phyloP scores from a whole-genome alignment of 768 basidiomycete genomes.

The Russula emetica region DNA sequence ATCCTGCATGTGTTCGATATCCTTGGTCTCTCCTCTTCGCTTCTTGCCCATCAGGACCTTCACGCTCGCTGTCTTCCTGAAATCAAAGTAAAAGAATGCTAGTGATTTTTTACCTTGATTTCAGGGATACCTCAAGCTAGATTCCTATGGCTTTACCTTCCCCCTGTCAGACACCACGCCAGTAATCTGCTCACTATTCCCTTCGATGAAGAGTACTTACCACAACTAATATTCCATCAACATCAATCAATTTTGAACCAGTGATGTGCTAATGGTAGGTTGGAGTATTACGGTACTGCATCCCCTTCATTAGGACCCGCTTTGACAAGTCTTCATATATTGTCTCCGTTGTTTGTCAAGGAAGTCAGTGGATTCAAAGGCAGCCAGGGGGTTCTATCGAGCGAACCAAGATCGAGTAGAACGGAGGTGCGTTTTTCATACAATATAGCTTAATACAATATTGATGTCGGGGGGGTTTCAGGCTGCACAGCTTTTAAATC shows the following conservation, averaged over 20 bases:
- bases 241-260: too few relatives aligned
- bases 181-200: background rate
- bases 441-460: too few relatives aligned
- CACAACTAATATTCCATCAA: too few relatives aligned
- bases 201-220: background rate
- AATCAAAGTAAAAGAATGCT: conserved; percentile 4
- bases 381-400: background rate
- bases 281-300: too few relatives aligned
- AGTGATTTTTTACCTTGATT: background rate
- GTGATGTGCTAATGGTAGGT: too few relatives aligned
- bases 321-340: too few relatives aligned
- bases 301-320: too few relatives aligned
- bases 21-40: background rate
- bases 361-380: background rate
- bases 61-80: background rate
- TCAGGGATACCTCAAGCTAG: background rate
- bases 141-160: background rate
- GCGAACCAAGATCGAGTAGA: background rate
- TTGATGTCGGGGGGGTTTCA: too few relatives aligned
- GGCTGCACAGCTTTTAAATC: background rate
- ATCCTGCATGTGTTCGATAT: too few relatives aligned
- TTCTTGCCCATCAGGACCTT: background rate
- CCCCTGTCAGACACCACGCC: background rate
- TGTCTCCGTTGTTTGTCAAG: background rate
- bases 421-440: too few relatives aligned